Conservation (phyloP, 2,329 filamentous ascomycete genomes). For the Colletotrichum scovillei region DNA sequence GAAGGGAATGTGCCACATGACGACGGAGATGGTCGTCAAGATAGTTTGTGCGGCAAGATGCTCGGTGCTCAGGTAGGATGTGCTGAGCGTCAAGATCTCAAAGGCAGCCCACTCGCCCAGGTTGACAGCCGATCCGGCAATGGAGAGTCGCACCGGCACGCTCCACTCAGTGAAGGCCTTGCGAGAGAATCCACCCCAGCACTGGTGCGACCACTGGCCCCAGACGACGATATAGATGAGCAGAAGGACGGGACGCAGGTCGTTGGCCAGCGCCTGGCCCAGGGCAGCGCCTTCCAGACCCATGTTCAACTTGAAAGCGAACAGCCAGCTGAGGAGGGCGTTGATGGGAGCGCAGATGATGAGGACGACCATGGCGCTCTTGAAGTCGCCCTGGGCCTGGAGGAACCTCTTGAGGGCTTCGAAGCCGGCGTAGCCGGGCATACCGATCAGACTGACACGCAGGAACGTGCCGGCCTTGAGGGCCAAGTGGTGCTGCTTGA, state of each 20-base stretch:
- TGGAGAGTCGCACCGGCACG: conserved; percentile 50
- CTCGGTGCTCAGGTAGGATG: conserved; percentile 55
- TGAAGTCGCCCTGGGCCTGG: conserved; percentile 66
- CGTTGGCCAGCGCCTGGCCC: conserved; percentile 60
- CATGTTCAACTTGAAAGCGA: conserved; percentile 54
- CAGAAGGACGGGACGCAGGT: conserved; percentile 59
- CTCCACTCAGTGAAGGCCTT: conserved; percentile 52
- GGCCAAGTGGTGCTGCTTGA: conserved; percentile 59
- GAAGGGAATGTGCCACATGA: conserved; percentile 57
- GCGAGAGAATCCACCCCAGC: conserved; percentile 56
- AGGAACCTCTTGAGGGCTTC: conserved; percentile 66
- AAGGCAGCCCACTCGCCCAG: conserved; percentile 56
- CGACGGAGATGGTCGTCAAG: conserved; percentile 52
- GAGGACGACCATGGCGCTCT: conserved; percentile 58
- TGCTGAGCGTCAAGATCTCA: conserved; percentile 56
- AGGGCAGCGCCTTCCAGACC: conserved; percentile 63
- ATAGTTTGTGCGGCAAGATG: conserved; percentile 56
- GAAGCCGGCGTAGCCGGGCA: conserved; percentile 65
- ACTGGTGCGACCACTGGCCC: conserved; percentile 52
- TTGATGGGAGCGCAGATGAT: conserved; percentile 60
- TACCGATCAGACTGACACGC: conserved; percentile 58
- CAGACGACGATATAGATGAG: conserved; percentile 57
- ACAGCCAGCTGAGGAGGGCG: conserved; percentile 59
- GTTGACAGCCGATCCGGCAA: conserved; percentile 52
- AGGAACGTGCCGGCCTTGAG: conserved; percentile 61